Conservation (phyloP, 2,329 filamentous ascomycete species). For the Sporothrix mexicana region DNA sequence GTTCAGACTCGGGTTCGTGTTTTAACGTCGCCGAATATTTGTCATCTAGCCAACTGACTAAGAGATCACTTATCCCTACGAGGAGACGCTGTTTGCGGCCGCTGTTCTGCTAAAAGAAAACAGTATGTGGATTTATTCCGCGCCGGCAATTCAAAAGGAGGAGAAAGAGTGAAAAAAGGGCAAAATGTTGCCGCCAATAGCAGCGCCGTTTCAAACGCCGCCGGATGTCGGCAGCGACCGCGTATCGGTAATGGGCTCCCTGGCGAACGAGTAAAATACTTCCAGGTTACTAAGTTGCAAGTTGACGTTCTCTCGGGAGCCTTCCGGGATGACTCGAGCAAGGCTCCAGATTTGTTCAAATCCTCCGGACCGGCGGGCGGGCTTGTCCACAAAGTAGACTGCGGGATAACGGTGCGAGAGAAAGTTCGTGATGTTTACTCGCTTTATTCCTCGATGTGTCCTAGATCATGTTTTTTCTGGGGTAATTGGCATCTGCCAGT, state of each 20-base stretch:
- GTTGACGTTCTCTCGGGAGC: background rate
- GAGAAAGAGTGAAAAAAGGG: no score
- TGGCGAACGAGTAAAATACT: background rate
- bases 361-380: background rate
- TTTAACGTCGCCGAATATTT: no score
- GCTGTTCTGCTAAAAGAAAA: no score
- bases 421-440: background rate
- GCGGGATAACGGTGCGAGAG: background rate
- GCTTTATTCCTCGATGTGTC: background rate
- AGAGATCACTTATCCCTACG: no score
- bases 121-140: no score
- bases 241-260: background rate
- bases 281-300: no score
- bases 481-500: background rate
- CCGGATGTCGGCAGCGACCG: background rate
- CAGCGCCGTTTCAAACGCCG: background rate
- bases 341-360: background rate
- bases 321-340: no score
- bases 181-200: no score
- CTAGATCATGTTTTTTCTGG: background rate
- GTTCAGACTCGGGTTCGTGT: no score
- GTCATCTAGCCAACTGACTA: no score
- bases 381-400: background rate
- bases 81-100: no score
- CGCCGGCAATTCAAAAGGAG: no score